These are phyloP conservation scores for Hyphodiscus sp. DNA, from an alignment of 2,329 filamentous ascomycete species.

Conservation along the genomic window DNA sequence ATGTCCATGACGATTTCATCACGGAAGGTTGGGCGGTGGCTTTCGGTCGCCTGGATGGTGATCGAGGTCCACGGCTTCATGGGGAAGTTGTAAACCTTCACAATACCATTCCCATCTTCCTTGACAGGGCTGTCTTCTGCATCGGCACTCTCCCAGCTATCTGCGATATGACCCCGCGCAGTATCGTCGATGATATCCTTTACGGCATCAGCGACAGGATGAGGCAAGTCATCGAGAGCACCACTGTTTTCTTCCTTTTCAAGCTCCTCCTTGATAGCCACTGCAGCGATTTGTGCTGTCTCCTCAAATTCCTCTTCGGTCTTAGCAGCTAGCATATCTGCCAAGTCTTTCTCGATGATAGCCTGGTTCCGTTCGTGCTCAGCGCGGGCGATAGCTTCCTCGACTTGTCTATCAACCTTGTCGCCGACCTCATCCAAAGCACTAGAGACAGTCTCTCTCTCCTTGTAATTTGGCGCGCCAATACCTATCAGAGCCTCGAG, in stretches of 20 bases:
- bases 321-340: conserved; percentile 43
- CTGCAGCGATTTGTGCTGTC: conserved; percentile 40
- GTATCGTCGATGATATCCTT: conserved; percentile 53
- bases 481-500: conserved; percentile 29
- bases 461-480: conserved; percentile 36
- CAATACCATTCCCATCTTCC: conserved; percentile 56
- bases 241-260: conserved; percentile 47
- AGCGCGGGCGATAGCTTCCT: conserved; percentile 40
- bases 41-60: conserved; percentile 55
- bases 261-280: conserved; percentile 46
- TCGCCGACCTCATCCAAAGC: conserved; percentile 61
- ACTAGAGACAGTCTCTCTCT: conserved; percentile 57
- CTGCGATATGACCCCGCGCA: conserved; percentile 54
- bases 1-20: conserved; percentile 85
- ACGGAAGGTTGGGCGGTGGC: conserved; percentile 58
- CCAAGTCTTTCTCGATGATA: conserved; percentile 43
- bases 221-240: conserved; percentile 48
- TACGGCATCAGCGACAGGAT: conserved; percentile 47
- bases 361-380: conserved; percentile 40
- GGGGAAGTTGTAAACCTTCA: conserved; percentile 90
- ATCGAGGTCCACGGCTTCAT: conserved; percentile 96
- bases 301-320: conserved; percentile 49
- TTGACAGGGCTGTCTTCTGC: conserved; percentile 61
- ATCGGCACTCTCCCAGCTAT: conserved; percentile 87
- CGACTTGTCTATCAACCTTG: conserved; percentile 52